Conservation (phyloP, 345 rosid species). For the Microcos paniculata region DNA sequence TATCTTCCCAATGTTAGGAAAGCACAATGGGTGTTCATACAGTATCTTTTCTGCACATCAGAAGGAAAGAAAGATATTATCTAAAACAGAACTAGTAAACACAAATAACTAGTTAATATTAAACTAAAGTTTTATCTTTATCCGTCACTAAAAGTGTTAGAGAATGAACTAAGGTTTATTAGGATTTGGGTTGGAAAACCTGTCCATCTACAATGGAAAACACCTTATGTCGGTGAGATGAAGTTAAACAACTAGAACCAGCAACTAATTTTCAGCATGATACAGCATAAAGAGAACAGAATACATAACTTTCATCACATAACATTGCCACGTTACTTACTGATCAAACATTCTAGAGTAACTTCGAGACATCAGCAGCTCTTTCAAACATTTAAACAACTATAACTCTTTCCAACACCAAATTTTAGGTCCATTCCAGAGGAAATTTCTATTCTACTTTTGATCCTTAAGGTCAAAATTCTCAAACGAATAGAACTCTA, state of each 20-base stretch:
- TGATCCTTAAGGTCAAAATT: neutral
- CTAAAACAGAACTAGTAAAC: conserved; percentile 2
- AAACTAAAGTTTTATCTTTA: neutral
- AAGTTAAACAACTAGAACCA: neutral
- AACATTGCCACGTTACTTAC: neutral
- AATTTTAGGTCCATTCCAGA: neutral
- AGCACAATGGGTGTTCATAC: conserved; percentile 42
- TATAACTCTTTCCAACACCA: neutral
- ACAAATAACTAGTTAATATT: neutral
- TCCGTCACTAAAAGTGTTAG: neutral
- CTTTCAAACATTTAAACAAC: neutral
- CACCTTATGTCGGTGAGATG: neutral
- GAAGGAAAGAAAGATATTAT: conserved; percentile 12
- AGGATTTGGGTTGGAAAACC: neutral
- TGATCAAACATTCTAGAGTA: neutral
- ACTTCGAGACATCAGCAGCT: neutral
- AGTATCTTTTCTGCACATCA: conserved; percentile 45
- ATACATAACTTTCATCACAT: neutral
- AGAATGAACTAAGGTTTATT: neutral
- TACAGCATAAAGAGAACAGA: neutral
- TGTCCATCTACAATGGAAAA: neutral
- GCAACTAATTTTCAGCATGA: neutral
- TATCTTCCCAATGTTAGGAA: conserved; percentile 49
- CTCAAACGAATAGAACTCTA: neutral
- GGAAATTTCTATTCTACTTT: neutral